Evolutionary conservation across 352 stramenopile genomes (phyloP), one percentile per base, ranked within the genome.

Genomic region (Phytophthora aleatoria): DNA sequence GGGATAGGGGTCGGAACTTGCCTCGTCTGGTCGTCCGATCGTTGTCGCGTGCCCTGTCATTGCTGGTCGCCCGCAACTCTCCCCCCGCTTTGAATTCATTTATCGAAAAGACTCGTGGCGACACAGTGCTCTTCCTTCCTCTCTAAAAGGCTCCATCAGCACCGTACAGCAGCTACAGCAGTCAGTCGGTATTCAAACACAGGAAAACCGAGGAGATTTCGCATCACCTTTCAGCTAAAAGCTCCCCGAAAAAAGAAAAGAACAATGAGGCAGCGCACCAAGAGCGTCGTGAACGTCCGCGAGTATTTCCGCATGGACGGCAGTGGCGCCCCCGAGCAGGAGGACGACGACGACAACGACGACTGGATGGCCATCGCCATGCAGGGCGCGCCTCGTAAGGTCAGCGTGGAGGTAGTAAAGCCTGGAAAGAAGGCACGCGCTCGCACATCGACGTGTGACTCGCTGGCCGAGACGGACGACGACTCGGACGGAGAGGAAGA

Each of bases 301-400:
- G 84, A 93, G 55, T 93, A 93, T 66, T 93, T 93, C 62, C 73
- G 80, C 51, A 70, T 74, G 43, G 79, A 85, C 66, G 76, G 69
- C 59, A 77, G 58, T 63, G 69, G 72, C 52, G 75, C 64, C 26
- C 67, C 82, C 39, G 71, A 79, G 39, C 64, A 79, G 60, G 70
- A 81, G 16, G 61, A 69, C 47, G 71, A 79, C 42, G 66, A 73
- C 49, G 74, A 87, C 42, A 68, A 79, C 12, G 79, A 89, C 47
- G 71, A 87, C 43, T 83, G 75, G 72, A 83, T 83, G 69, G 55
- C 67, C 31, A 65, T 85, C 24, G 78, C 78, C 36, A 69, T 79
- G 59, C 58, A 52, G 8, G 65, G 69, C 42, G 30, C 67, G 16
- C 47, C 49, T 8, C 26, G n/a, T 11, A 61, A 66, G 28, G 15